These are phyloP conservation scores for Colletotrichum phormii DNA, from an alignment of 2,329 filamentous ascomycete species.

Conservation along the genomic window DNA sequence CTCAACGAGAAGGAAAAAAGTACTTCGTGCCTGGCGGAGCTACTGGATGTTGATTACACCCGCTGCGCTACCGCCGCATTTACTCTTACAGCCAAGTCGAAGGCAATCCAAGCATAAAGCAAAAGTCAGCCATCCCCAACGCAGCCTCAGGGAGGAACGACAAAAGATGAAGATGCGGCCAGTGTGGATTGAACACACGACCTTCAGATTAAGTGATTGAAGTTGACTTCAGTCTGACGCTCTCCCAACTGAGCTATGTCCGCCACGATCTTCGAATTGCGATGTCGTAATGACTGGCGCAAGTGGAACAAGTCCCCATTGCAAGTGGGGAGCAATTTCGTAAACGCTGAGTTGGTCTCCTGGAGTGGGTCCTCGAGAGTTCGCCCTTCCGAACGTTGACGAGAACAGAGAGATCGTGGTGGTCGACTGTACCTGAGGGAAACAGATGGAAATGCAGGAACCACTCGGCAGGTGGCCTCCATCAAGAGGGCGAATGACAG, in stretches of 20 bases:
- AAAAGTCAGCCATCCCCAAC: background rate
- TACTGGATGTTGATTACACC: too few species aligned
- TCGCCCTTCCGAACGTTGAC: background rate
- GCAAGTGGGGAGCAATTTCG: background rate
- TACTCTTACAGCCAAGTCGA: background rate
- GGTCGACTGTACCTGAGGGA: background rate
- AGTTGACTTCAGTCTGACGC: conserved; percentile 37
- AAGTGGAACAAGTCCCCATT: background rate
- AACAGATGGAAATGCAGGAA: background rate
- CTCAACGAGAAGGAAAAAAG: background rate
- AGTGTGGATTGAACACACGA: conserved; percentile 38
- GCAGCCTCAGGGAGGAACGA: background rate
- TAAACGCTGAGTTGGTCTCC: background rate
- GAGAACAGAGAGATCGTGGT: background rate
- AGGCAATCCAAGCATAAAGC: background rate
- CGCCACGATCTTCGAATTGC: conserved; percentile 23
- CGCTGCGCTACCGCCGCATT: too few species aligned
- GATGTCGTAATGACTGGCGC: rapidly evolving
- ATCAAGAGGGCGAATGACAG: background rate
- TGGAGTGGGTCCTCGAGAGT: background rate
- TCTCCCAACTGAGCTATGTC: conserved; percentile 38
- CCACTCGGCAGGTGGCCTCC: background rate
- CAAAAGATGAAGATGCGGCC: conserved; percentile 32
- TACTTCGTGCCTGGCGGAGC: background rate
- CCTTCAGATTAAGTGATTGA: conserved; percentile 35